Evolutionary conservation across 768 basidiomycete species (phyloP).

Genomic region (Sporobolomyces pararoseus): DNA sequence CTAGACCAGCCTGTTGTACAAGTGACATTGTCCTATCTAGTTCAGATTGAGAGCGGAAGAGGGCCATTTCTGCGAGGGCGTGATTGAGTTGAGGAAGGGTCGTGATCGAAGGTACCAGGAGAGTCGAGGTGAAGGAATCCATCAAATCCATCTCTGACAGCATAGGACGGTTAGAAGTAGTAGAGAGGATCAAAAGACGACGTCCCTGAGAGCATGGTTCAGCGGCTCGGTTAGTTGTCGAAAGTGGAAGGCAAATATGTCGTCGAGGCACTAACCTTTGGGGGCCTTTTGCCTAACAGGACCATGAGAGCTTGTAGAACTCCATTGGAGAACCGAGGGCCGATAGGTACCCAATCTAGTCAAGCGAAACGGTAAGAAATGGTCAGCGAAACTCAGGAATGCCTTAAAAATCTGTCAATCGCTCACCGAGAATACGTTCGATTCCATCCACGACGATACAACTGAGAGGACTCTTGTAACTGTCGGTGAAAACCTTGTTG

Average conservation of each 20-base stretch:
- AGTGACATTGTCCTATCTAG: constrained; percentile 61
- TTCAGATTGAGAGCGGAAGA: constrained; percentile 64
- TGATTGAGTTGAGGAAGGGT: constrained; percentile 66
- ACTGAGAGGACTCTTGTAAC: constrained; percentile 94
- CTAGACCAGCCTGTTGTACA: constrained; percentile 72
- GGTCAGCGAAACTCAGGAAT: neutral
- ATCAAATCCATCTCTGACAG: constrained; percentile 80
- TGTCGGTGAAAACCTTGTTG: constrained; percentile 87
- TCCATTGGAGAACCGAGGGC: constrained; percentile 90
- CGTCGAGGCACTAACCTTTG: constrained; percentile 62
- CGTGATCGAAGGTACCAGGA: constrained; percentile 77
- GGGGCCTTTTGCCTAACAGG: constrained; percentile 79
- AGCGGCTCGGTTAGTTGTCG: neutral
- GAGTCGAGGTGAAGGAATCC: constrained; percentile 83
- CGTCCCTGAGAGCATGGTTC: constrained; percentile 60
- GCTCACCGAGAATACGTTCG: constrained; percentile 81
- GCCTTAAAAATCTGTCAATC: too few species aligned
- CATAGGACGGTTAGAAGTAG: constrained; percentile 80
- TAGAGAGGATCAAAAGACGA: constrained; percentile 84
- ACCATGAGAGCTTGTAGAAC: constrained; percentile 88
- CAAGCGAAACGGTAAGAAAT: neutral
- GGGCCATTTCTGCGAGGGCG: constrained; percentile 71
- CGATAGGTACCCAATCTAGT: constrained; percentile 92
- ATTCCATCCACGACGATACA: constrained; percentile 93
- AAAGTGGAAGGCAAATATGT: neutral